phyloP scores from a whole-genome alignment of 177 flowering plant species.

The Vitis hybrid region DNA sequence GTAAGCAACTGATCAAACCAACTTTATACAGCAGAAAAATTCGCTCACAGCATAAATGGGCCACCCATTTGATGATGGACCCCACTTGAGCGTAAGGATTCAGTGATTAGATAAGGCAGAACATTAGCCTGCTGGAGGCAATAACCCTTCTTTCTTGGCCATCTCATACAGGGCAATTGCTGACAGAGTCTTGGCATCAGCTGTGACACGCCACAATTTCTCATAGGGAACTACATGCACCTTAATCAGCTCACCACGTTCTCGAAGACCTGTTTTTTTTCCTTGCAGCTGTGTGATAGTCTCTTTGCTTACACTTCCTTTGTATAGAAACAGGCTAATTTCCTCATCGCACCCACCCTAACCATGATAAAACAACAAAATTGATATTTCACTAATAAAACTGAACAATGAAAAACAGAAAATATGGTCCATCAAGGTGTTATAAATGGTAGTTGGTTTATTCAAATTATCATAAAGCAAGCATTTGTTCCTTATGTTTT shows the following conservation, averaged over 20 bases:
- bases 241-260: slow-evolving; percentile 90
- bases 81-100: background rate
- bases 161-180: slow-evolving; percentile 86
- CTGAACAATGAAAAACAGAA: background rate
- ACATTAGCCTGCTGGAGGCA: slow-evolving; percentile 27
- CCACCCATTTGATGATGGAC: too few relatives aligned
- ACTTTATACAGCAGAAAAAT: too few relatives aligned
- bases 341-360: slow-evolving; percentile 99
- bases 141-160: slow-evolving; percentile 70
- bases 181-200: slow-evolving; percentile 73
- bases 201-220: slow-evolving; percentile 78
- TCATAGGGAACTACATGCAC: slow-evolving; percentile 80
- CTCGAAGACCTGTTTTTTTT: slow-evolving; percentile 81
- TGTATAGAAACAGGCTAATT: slow-evolving; percentile 66
- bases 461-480: too few relatives aligned
- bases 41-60: too few relatives aligned
- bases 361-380: slow-evolving; percentile 7
- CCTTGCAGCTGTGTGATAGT: slow-evolving; percentile 69
- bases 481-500: too few relatives aligned
- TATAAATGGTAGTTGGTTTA: too few relatives aligned
- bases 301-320: slow-evolving; percentile 57
- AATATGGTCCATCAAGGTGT: background rate
- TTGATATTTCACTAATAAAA: background rate
- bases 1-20: too few relatives aligned
- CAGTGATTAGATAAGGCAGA: background rate